Conservation (phyloP, 1,284 basidiomycete species). For the Coniferiporia sulphurascens region DNA sequence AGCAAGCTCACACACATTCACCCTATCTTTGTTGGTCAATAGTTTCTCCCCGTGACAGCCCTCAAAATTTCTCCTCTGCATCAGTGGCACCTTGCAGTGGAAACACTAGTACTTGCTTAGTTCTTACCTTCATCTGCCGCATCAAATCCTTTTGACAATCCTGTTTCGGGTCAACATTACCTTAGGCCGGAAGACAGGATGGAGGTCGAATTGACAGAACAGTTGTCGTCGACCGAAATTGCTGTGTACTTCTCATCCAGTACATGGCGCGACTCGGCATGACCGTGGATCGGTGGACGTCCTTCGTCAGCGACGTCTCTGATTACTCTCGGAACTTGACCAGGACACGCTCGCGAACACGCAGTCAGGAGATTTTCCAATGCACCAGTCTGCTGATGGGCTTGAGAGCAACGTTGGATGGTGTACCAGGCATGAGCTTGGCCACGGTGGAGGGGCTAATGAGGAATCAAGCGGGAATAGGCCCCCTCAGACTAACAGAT, state of each 20-base stretch:
- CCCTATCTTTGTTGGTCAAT: neutral
- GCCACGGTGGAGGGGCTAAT: neutral
- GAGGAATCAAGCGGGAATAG: neutral
- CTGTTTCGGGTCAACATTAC: neutral
- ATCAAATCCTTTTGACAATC: neutral
- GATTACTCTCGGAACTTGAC: neutral
- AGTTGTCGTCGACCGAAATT: constrained; percentile 7
- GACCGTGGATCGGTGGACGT: neutral
- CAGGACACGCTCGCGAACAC: neutral
- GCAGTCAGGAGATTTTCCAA: neutral
- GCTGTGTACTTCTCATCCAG: constrained; percentile 13
- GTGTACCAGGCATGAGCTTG: neutral
- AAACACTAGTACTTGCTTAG: neutral
- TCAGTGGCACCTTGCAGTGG: neutral
- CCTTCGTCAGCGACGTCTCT: constrained; percentile 4
- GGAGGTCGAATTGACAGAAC: neutral
- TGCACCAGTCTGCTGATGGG: neutral
- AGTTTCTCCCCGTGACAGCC: neutral
- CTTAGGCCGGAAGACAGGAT: neutral
- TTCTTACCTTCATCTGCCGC: neutral
- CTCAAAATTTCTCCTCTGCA: neutral
- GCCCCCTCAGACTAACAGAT: neutral
- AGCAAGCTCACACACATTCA: neutral
- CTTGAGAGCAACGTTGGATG: neutral
- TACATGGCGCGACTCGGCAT: neutral